Conservation (phyloP, 257 asterid genomes). For the Salvia splendens region DNA sequence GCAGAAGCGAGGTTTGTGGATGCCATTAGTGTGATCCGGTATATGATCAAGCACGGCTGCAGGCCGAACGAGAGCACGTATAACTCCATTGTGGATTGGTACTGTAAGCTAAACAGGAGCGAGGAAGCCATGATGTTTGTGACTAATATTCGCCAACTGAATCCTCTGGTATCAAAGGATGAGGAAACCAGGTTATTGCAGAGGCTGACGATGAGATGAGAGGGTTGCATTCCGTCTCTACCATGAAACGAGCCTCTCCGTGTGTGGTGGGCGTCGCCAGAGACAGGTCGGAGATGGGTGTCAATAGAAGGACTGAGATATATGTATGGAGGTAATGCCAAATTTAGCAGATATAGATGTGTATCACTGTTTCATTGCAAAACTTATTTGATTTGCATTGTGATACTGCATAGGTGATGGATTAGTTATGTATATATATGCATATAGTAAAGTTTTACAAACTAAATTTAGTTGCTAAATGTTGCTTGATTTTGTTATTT, state of each 20-base stretch:
- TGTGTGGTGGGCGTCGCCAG: not conserved
- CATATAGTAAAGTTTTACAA: not conserved
- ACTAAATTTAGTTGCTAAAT: not conserved
- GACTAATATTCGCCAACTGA: slow-evolving; percentile 54
- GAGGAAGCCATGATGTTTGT: slow-evolving; percentile 80
- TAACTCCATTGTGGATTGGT: slow-evolving; percentile 76
- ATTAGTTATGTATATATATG: slow-evolving; percentile 30
- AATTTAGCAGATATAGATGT: not conserved
- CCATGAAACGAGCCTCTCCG: slow-evolving; percentile 1
- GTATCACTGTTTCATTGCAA: not conserved
- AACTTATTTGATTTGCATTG: slow-evolving; percentile 16
- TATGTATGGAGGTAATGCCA: slow-evolving; percentile 9
- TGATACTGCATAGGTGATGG: slow-evolving; percentile 11
- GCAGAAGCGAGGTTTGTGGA: slow-evolving; percentile 75
- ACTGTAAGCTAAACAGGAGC: slow-evolving; percentile 58
- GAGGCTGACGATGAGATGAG: slow-evolving; percentile 52
- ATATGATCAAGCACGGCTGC: slow-evolving; percentile 84
- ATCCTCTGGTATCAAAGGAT: slow-evolving; percentile 71
- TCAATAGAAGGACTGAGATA: not conserved
- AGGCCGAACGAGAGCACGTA: slow-evolving; percentile 83
- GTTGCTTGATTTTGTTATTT: not conserved
- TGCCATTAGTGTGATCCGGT: slow-evolving; percentile 73
- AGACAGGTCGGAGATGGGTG: not conserved
- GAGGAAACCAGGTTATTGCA: slow-evolving; percentile 62
- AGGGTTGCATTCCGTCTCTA: not conserved